Evolutionary conservation across 225 moss, liverwort and hornwort genomes (phyloP), one percentile per base, ranked within the genome.

Genomic region (Bryum argenteum): DNA sequence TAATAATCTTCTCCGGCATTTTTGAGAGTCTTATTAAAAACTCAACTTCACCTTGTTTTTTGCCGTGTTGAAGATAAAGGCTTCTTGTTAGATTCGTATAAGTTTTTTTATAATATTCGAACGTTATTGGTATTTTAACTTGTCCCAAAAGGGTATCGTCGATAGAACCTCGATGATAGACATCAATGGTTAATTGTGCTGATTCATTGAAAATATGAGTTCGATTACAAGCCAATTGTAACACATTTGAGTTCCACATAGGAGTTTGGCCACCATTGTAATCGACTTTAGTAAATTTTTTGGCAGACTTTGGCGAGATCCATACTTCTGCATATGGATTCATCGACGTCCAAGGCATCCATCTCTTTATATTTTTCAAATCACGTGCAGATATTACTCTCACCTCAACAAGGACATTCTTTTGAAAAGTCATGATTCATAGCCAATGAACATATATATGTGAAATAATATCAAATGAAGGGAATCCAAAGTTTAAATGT

Each of bases 401-500:
- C 19, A 42, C 42, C 10, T 61, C 42, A 20, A 61, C 8, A 20
- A 61, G 6, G 41, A 41, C 0, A 6, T 20, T 56, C 2, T 24
- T 24, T 24, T 56, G 56, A 12, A 26, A 56, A 21, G 0, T n/a
- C 21, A 20, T 39, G 10, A 42, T 62, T 62, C 21, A 1, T 10
- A 0, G 8, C 0, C 3, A 19, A 1, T n/a, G n/a, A n/a, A n/a
- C n/a, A n/a, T 2, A 18, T 6, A 1, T 38, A 18, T n/a, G 0
- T 0, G 5, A 0, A 39, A 61, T 40, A 11, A 1, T 38, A n/a
- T 37, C 39, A 18, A 19, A 11, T n/a, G 39, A 44, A 44, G 3
- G 13, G 12, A 44, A 44, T 33, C 4, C 33, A 33, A 33, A 33
- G 2, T 33, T 33, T 33, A 33, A 33, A 6, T 33, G 1, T 33